Percentiles rank a stretch among this genome's conserved stretches.
phyloP scores from a whole-genome alignment of 352 stramenopile species.

The Pythium dissotocum region DNA sequence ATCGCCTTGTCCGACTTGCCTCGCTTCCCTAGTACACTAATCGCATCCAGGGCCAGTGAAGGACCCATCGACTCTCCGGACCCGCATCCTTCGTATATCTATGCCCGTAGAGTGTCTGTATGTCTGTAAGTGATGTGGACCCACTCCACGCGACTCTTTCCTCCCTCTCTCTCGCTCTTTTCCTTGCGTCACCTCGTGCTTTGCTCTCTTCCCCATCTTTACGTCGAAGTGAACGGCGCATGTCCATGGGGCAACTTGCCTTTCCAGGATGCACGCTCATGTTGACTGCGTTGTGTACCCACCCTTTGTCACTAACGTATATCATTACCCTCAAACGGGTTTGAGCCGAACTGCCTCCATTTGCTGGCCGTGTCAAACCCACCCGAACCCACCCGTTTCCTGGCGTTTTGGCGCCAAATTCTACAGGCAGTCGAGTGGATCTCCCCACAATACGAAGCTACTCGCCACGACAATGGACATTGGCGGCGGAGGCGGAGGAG shows the following conservation, averaged over 20 bases:
- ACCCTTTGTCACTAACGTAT: conserved; percentile 9
- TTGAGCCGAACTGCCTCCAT: too few species aligned
- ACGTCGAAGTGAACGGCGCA: neutral
- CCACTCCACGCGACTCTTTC: neutral
- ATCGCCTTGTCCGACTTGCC: neutral
- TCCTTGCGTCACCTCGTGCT: conserved; percentile 1
- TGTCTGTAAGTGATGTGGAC: conserved; percentile 25
- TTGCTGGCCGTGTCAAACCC: neutral
- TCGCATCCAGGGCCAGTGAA: conserved; percentile 2
- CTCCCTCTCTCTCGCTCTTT: neutral
- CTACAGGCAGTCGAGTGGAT: too few species aligned
- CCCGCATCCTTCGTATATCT: conserved; percentile 29
- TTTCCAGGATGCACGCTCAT: neutral
- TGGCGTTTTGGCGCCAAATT: conserved; percentile 28
- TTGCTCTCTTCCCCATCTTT: neutral
- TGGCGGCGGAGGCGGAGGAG: conserved; percentile 11
- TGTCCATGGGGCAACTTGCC: neutral
- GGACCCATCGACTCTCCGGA: conserved; percentile 19
- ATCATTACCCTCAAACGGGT: too few species aligned
- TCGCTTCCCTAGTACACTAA: neutral
- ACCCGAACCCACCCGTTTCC: conserved; percentile 8
- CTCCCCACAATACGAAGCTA: neutral
- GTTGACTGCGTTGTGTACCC: neutral
- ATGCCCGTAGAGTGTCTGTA: conserved; percentile 29
- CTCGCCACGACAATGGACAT: conserved; percentile 10